Conservation (phyloP, 129 eudicot genomes). For the Escallonia rubra region DNA sequence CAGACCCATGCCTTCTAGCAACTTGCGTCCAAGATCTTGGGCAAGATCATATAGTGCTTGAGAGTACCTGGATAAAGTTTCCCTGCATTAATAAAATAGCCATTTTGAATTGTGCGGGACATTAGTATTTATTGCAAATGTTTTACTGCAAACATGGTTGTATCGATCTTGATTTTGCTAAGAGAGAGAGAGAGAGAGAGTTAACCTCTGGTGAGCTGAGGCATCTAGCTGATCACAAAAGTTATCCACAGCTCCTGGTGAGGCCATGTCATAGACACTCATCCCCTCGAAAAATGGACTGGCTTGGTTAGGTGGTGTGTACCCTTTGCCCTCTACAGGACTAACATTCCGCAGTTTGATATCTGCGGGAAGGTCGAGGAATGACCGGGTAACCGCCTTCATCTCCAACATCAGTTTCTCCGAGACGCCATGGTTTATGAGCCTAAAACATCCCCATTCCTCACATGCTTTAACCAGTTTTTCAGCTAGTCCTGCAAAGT, state of each 20-base stretch:
- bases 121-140: too few relatives aligned
- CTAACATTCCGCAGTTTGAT: slow-evolving; percentile 12
- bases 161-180: too few relatives aligned
- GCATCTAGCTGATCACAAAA: slow-evolving; percentile 18
- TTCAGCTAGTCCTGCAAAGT: neutral
- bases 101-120: too few relatives aligned
- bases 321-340: slow-evolving; percentile 7
- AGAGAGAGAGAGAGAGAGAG: neutral
- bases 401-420: slow-evolving; percentile 9
- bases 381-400: slow-evolving; percentile 3
- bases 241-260: slow-evolving; percentile 1
- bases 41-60: slow-evolving; percentile 29
- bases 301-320: slow-evolving; percentile 12
- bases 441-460: slow-evolving; percentile 16
- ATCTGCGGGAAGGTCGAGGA: slow-evolving; percentile 16
- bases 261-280: slow-evolving; percentile 17
- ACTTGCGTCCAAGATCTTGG: slow-evolving; percentile 24
- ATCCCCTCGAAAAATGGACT: slow-evolving; percentile 17
- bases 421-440: slow-evolving; percentile 24
- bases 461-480: slow-evolving; percentile 29
- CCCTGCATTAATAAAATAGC: slow-evolving; percentile 11
- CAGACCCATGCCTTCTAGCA: slow-evolving; percentile 24
- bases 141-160: too few relatives aligned
- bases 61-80: slow-evolving; percentile 27
- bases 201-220: slow-evolving; percentile 21